Conservation (phyloP, 805 yeast species). For the Sugiyamaella lignohabitans region DNA sequence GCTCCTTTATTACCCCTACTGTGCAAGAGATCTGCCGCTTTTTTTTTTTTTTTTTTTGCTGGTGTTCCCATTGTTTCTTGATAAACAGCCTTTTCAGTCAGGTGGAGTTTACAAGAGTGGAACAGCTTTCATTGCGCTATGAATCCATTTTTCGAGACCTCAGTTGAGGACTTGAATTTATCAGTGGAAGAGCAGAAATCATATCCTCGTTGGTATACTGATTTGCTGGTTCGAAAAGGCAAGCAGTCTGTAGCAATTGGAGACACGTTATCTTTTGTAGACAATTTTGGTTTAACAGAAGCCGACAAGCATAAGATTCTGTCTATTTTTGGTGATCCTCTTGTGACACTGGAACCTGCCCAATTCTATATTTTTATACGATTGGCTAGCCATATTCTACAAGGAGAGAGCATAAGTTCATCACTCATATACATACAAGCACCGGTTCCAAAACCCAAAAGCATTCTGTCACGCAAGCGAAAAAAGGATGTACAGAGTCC, state of each 20-base stretch:
- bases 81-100: not conserved
- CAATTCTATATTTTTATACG: slow-evolving; percentile 86
- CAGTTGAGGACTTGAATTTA: slow-evolving; percentile 43
- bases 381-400: slow-evolving; percentile 64
- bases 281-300: slow-evolving; percentile 63
- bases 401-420: slow-evolving; percentile 42
- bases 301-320: slow-evolving; percentile 38
- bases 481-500: slow-evolving; percentile 13
- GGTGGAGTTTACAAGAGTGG: not conserved
- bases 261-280: slow-evolving; percentile 74
- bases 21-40: not conserved
- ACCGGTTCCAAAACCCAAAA: slow-evolving; percentile 70
- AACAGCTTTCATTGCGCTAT: too few species aligned
- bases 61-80: not conserved
- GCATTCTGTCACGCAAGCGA: slow-evolving; percentile 62
- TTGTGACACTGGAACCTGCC: slow-evolving; percentile 67
- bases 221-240: slow-evolving; percentile 60
- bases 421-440: slow-evolving; percentile 40
- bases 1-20: too few species aligned
- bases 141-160: slow-evolving; percentile 5
- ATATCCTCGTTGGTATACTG: slow-evolving; percentile 90
- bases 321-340: slow-evolving; percentile 26
- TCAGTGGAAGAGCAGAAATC: slow-evolving; percentile 75
- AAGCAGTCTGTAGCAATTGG: slow-evolving; percentile 59
- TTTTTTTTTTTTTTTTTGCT: too few species aligned